Evolutionary conservation across 768 basidiomycete species (phyloP), one percentile per base, ranked within the genome.

Genomic region (Mycena sanguinolenta): DNA sequence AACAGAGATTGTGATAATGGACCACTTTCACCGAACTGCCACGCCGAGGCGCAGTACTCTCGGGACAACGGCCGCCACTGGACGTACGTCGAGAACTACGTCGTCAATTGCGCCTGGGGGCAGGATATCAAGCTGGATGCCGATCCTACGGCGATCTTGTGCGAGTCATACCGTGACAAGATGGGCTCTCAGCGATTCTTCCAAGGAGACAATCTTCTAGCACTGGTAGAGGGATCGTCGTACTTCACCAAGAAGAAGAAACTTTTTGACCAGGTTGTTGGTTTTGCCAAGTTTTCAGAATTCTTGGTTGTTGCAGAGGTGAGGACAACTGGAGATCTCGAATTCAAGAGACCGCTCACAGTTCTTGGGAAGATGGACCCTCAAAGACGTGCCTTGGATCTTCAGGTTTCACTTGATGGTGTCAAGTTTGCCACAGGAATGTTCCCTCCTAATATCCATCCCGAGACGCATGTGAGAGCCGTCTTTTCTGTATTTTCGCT

Each of bases 391-490:
- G 84, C 92, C 2, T 84, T 98, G 46, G 91, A 94, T 53, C 83
- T 98, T 9, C 95, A 96, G 76, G 95, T 99, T 99, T 99, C 89
- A 78, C 99, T 17, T 96, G 97, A 92, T 97, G 85, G 98, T 96
- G 0, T 97, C 93, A 83, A 94, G 94, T 19, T 89, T 93, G 68
- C 82, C 85, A 21, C 86, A 88, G 0, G 85, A 84, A n/a, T n/a
- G n/a, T n/a, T n/a, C 94, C 91, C 2, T 92, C 85, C 77, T 98
- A 93, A 88, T 74, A 91, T 99, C 73, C 87, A 97, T 80, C 97
- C 96, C 30, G 97, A 99, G 79, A 97, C 93, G 25, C 99, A 98
- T 75, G 97, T 98, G 39, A 99, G 0, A 98, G 97, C 84, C n/a
- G n/a, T n/a, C n/a, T n/a, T n/a, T n/a, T n/a, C n/a, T n/a, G n/a